Percentiles rank a stretch among this genome's conserved stretches.
Conservation (phyloP, 2,329 filamentous ascomycete species). For the Talaromyces sp. region DNA sequence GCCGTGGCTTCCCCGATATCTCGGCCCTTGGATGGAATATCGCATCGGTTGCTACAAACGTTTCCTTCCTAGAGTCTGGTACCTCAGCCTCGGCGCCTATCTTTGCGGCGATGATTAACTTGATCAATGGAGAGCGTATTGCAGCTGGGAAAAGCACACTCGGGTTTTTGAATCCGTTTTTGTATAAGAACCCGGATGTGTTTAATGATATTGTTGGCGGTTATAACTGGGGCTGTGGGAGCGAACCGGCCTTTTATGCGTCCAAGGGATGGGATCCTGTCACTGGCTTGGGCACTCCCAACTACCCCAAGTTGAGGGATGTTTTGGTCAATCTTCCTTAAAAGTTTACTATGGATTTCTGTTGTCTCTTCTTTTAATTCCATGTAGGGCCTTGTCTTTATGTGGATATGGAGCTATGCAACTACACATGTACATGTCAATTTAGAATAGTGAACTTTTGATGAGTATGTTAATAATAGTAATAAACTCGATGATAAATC, state of each 20-base stretch:
- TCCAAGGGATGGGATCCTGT: slow-evolving; percentile 26
- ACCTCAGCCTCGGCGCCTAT: slow-evolving; percentile 52
- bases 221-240: background rate
- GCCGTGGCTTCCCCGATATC: slow-evolving; percentile 59
- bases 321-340: background rate
- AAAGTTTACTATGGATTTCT: background rate
- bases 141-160: slow-evolving; percentile 45
- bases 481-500: background rate
- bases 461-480: background rate
- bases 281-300: slow-evolving; percentile 26
- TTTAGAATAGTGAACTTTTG: background rate
- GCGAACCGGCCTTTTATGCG: background rate
- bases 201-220: background rate
- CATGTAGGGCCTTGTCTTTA: background rate
- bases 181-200: slow-evolving; percentile 38
- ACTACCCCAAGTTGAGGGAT: background rate
- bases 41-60: background rate
- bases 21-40: slow-evolving; percentile 41
- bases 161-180: slow-evolving; percentile 59
- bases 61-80: background rate
- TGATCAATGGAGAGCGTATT: slow-evolving; percentile 60
- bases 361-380: too few species aligned
- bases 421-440: background rate
- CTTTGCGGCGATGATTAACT: slow-evolving; percentile 54
- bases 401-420: background rate